A percentile compares a stretch with the other conserved stretches of the same genome.
Evolutionary conservation across 148 eudicot genomes (phyloP).

Genomic region (Camellia sinensis): DNA sequence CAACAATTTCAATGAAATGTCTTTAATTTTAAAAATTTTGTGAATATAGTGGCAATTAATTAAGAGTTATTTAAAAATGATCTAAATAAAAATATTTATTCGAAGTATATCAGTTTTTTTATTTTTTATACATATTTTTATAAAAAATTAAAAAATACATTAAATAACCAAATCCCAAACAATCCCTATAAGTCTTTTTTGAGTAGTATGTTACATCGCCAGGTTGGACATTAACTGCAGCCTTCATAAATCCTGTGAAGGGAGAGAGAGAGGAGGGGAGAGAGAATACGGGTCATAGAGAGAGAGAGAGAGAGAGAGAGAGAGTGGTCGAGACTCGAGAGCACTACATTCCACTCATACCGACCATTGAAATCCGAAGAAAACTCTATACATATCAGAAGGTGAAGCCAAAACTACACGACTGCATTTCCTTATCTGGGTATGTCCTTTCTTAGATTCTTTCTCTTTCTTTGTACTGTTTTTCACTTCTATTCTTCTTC

Average conservation of each 20-base stretch:
- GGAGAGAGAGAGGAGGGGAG: too few relatives aligned
- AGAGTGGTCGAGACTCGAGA: neutral
- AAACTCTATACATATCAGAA: neutral
- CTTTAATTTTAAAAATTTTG: too few relatives aligned
- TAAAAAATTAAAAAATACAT: too few relatives aligned
- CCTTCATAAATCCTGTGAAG: neutral
- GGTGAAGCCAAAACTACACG: neutral
- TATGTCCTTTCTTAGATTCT: neutral
- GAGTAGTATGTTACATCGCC: neutral
- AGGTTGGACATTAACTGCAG: neutral
- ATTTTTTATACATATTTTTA: too few relatives aligned
- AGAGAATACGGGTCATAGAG: neutral
- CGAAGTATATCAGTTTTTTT: too few relatives aligned
- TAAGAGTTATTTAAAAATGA: too few relatives aligned
- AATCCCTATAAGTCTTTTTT: neutral
- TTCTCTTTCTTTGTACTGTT: neutral
- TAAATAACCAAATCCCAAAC: neutral
- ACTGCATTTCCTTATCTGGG: neutral
- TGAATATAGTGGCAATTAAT: too few relatives aligned
- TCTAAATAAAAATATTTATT: too few relatives aligned
- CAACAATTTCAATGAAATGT: too few relatives aligned
- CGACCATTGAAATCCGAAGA: neutral
- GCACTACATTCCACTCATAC: neutral
- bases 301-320: too few relatives aligned
- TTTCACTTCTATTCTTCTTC: neutral